phyloP scores from a whole-genome alignment of 176 grass and related monocot species.

The Eleusine coracana region DNA sequence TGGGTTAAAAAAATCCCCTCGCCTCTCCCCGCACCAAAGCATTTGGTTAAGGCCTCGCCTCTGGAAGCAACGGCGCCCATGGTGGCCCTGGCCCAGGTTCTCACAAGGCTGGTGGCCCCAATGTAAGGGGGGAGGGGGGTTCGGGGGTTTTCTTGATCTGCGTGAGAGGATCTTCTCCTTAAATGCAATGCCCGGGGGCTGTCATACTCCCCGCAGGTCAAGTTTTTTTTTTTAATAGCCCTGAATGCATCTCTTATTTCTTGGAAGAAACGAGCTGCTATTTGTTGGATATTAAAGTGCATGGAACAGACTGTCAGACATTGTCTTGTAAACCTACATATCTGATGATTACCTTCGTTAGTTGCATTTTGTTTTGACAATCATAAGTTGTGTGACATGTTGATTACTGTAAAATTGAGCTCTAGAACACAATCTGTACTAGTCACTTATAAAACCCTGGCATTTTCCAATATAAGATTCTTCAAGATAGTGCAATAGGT shows the following conservation, averaged over 20 bases:
- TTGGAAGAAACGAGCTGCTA: conserved; percentile 44
- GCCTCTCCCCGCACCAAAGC: no score
- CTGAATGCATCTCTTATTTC: not conserved
- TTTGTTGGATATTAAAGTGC: conserved; percentile 53
- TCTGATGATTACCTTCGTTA: not conserved
- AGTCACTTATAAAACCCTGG: not conserved
- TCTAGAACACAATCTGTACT: not conserved
- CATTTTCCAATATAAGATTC: conserved; percentile 2
- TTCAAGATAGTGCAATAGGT: not conserved
- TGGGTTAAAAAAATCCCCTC: no score
- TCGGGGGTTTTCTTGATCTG: no score
- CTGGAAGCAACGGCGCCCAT: no score
- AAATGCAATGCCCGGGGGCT: no score
- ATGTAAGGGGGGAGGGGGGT: no score
- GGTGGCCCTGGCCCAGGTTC: no score
- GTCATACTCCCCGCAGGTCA: no score
- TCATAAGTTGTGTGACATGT: no score
- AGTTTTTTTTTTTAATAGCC: not conserved
- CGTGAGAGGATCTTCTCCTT: no score
- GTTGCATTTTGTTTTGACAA: not conserved
- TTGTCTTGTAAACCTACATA: conserved; percentile 39
- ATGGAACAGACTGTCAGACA: conserved; percentile 44
- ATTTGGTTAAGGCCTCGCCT: no score
- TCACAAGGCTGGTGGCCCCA: no score
- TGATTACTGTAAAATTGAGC: not conserved